Base-by-base conservation (phyloP, 2,329 filamentous ascomycete species). In the Hymenoscyphus salicellus region DNA sequence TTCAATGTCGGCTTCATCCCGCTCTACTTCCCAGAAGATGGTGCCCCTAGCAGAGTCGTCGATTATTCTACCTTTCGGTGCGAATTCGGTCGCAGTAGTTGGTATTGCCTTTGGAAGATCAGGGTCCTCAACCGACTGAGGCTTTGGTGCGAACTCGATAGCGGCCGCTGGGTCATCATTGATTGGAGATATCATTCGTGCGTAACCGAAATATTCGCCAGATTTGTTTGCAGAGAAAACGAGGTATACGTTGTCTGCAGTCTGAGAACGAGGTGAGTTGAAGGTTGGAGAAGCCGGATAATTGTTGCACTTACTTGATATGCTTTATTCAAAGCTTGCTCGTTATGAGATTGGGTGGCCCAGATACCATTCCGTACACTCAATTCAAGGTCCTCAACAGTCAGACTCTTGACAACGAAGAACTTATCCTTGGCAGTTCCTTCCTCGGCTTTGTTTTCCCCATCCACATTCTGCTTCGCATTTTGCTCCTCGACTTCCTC, bases 211-310 rank as follows among this genome's bases (percentile, higher is more conserved):
- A 75, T 97, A 98, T 77, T 97, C 94, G 14, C 94, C 94, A 0
- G 94, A 97, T 74, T 97, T 97, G 77, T 98, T 98, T 14, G 94
- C 94, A 1, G 94, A 98, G 76, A 98, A 98, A 16, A 98, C 86
- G 33, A 98, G 82, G 73, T 93, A 97, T 1, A 98, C 93, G 72
- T 90, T 91, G 61, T 96, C 91, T 16, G 88, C 86, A 10, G 82
- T 81, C 93, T 96, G 66, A 23, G 30, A 46, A 32, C 14, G 68
- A 60, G 63, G 61, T 61, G 41, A 46, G 36, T 41, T 65, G 60
- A 66, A 62, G 67, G 66, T 49, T 28, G 33, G 58, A 11, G 56
- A n/a, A 38, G 16, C 10, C 26, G 38, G 33, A 36, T 55, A 52
- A 32, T 49, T 6, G 38, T 17, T 52, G 32, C 70, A 61, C 82